Conservation (phyloP, 345 rosid genomes). For the Populus deltoides region DNA sequence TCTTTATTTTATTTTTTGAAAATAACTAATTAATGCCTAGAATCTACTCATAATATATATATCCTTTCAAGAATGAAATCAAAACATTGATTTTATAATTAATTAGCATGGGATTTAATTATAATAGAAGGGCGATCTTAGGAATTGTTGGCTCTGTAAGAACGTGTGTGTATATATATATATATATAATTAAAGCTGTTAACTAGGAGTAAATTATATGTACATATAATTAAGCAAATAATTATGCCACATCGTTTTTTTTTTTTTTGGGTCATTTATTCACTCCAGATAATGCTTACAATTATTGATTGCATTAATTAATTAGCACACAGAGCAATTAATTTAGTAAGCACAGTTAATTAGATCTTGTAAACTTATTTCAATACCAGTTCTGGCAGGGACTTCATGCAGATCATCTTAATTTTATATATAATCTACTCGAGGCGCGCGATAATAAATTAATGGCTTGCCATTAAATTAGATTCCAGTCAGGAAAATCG, state of each 20-base stretch:
- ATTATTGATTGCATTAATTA: not conserved
- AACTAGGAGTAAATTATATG: not conserved
- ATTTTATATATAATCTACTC: too few relatives aligned
- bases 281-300: not conserved
- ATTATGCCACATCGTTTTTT: too few relatives aligned
- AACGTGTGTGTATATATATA: too few relatives aligned
- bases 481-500: too few relatives aligned
- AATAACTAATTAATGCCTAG: not conserved
- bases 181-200: not conserved
- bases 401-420: too few relatives aligned
- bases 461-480: too few relatives aligned
- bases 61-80: slow-evolving; percentile 5
- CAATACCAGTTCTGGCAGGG: not conserved
- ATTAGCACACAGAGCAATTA: not conserved
- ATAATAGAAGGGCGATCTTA: not conserved
- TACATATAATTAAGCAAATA: too few relatives aligned
- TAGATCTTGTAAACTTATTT: not conserved
- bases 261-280: not conserved
- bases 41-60: slow-evolving; percentile 4
- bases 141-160: not conserved
- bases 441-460: too few relatives aligned
- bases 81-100: not conserved
- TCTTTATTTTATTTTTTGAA: not conserved
- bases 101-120: too few relatives aligned
- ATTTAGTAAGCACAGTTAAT: not conserved